Percentiles rank a stretch among this genome's conserved stretches.
phyloP scores from a whole-genome alignment of 2,329 filamentous ascomycete genomes.

The Neonectria magnoliae region DNA sequence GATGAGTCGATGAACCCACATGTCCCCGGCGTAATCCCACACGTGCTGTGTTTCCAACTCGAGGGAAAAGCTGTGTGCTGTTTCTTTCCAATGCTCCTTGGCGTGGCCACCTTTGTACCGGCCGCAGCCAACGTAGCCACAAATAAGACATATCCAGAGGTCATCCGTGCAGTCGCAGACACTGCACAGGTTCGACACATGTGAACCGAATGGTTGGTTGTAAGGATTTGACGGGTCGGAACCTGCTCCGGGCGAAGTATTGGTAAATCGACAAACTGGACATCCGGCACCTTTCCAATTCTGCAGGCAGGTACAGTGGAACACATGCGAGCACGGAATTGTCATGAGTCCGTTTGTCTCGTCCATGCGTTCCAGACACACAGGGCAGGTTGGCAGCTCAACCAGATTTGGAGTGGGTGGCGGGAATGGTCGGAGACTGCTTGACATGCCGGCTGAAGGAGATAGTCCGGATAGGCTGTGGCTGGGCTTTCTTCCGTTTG shows the following conservation, averaged over 20 bases:
- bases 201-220: constrained; percentile 66
- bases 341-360: constrained; percentile 95
- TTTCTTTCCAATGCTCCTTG: constrained; percentile 92
- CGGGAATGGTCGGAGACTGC: constrained; percentile 67
- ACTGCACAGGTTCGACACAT: constrained; percentile 76
- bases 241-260: constrained; percentile 50
- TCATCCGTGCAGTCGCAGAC: constrained; percentile 84
- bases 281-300: constrained; percentile 96
- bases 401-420: constrained; percentile 82
- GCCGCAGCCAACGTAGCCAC: constrained; percentile 91
- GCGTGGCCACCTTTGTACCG: constrained; percentile 94
- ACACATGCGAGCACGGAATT: constrained; percentile 96
- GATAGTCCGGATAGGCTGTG: constrained; percentile 70
- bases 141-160: constrained; percentile 95
- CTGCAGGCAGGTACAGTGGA: constrained; percentile 94
- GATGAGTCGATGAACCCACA: constrained; percentile 95
- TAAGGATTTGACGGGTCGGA: constrained; percentile 61
- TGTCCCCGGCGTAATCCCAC: constrained; percentile 97
- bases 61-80: constrained; percentile 89
- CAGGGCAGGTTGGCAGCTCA: constrained; percentile 93
- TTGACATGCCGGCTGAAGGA: constrained; percentile 52
- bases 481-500: constrained; percentile 57
- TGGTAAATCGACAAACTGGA: constrained; percentile 92
- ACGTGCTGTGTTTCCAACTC: constrained; percentile 94
- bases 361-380: constrained; percentile 98